These are phyloP conservation scores for Puccinia coronata DNA, from an alignment of 1,284 basidiomycete species.

Conservation along the genomic window DNA sequence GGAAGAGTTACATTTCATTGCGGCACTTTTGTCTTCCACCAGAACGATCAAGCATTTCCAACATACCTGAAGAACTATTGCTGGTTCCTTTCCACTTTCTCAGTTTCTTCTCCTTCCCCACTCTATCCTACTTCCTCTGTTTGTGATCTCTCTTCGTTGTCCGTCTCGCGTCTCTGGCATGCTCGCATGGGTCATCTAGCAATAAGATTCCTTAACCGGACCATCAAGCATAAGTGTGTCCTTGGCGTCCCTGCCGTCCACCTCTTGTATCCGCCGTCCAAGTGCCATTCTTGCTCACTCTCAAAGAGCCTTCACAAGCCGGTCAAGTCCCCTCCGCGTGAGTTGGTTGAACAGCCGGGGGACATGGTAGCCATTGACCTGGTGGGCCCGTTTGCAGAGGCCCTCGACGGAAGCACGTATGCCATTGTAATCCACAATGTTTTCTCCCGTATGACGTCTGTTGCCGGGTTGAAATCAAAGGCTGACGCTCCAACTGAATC, in stretches of 20 bases:
- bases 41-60: neutral
- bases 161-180: neutral
- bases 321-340: neutral
- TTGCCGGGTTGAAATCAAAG: neutral
- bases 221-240: no score
- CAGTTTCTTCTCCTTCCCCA: no score
- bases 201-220: no score
- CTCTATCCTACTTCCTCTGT: neutral
- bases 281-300: neutral
- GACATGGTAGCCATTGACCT: neutral
- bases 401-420: neutral
- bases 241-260: neutral
- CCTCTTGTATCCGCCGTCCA: neutral
- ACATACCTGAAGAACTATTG: neutral
- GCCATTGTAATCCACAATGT: neutral
- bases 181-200: neutral
- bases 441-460: neutral
- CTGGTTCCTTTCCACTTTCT: neutral
- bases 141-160: neutral
- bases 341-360: neutral
- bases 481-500: neutral
- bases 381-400: neutral
- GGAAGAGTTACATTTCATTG: neutral
- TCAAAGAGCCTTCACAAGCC: neutral
- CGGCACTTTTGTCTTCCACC: neutral